Base-by-base conservation (phyloP, 2,329 filamentous ascomycete genomes). In the Fusarium solani-melongenae region DNA sequence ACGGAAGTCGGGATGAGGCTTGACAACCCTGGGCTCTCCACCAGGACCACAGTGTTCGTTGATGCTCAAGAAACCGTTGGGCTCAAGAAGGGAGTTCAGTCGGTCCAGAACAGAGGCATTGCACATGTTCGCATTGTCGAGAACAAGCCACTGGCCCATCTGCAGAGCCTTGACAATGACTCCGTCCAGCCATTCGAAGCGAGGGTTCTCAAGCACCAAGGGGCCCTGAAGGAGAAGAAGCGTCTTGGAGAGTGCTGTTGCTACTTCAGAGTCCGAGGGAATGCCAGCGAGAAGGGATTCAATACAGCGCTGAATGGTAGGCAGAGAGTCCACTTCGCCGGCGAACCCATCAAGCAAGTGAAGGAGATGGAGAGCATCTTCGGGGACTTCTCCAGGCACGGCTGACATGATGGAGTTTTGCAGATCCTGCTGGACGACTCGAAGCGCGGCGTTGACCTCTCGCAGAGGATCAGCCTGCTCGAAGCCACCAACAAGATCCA, bases 41-140 rank as follows among this genome's bases (percentile, higher is more conserved):
- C 96, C 91, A 11, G 91, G 89, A 14, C 91, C 93, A 65, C 94
- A 94, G 80, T 98, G 95, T 81, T 99, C 96, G 77, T 98, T 98
- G 80, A 99, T 93, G 76, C 94, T 94, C 24, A 99, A 85, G 71
- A 91, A 92, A 1, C 96, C 96, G 78, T 95, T 92, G 0, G 95
- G 95, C 80, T 99, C 96, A 9, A 98, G 92, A 10, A 99, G 85
- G 1, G 96, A 98, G 81, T 99, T 99, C 60, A 99, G 86, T 70
- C 97, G 90, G 82, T 99, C 96, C 11, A 99, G 88, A 1, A 99
- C 96, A 8, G 96, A 98, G 27, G 96, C 93, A 78, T 93, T 98
- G 84, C 97, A 99, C 66, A 99, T 88, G 79, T 99, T 99, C 69
- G 97, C 96, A 82, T 99, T 98, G 82, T 99, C 96, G 24, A 99